Evolutionary conservation across 257 asterid species (phyloP).

Genomic region (Solanum etuberosum): DNA sequence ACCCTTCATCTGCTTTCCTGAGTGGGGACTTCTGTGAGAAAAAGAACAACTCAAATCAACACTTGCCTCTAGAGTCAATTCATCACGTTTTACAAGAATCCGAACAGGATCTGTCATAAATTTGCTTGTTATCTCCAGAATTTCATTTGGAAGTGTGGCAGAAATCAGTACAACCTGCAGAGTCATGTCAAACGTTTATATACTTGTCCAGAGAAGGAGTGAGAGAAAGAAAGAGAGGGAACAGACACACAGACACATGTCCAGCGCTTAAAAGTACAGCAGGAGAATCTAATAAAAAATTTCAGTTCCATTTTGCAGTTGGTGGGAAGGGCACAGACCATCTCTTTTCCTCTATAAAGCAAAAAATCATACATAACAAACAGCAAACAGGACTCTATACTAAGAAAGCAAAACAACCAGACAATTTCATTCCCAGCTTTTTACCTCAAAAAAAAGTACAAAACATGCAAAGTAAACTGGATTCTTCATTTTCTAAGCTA

Average conservation of each 20-base stretch:
- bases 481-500: not conserved
- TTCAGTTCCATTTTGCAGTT: not conserved
- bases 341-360: not conserved
- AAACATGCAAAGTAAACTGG: not conserved
- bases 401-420: not conserved
- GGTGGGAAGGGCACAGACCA: not conserved
- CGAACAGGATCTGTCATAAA: conserved; percentile 99
- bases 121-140: conserved; percentile 90
- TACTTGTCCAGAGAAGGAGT: not conserved
- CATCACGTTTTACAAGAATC: conserved; percentile 97
- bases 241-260: not conserved
- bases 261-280: not conserved
- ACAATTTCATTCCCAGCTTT: not conserved
- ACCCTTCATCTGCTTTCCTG: not conserved
- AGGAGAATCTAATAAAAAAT: not conserved
- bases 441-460: not conserved
- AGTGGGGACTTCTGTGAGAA: not conserved
- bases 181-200: not conserved
- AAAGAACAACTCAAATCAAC: not conserved
- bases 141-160: conserved; percentile 98
- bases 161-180: conserved; percentile 86
- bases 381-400: not conserved
- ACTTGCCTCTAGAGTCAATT: conserved; percentile 86
- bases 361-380: not conserved
- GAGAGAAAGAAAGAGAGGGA: not conserved